A percentile compares a stretch with the other conserved stretches of the same genome.
These are phyloP conservation scores for Flaveria sonorensis DNA, from an alignment of 129 eudicot species.

Conservation along the genomic window DNA sequence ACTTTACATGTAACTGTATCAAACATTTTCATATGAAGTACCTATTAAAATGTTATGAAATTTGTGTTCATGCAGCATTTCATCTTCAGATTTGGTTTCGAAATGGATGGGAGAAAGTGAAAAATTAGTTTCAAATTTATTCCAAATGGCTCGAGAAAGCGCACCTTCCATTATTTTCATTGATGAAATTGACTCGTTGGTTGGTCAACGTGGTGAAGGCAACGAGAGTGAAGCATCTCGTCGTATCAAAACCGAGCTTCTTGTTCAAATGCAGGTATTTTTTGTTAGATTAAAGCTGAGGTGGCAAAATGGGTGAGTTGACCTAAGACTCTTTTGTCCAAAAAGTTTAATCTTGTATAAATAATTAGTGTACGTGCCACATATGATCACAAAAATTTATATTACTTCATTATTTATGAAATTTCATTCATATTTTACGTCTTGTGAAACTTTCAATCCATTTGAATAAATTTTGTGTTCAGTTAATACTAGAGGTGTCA, in stretches of 20 bases:
- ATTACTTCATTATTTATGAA: not conserved
- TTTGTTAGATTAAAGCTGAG: not conserved
- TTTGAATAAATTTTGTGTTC: not conserved
- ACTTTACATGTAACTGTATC: not conserved
- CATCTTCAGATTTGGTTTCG: conserved; percentile 71
- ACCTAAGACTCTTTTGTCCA: not conserved
- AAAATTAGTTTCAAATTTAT: conserved; percentile 64
- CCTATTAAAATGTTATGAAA: not conserved
- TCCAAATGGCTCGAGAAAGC: conserved; percentile 75
- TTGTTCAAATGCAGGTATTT: conserved; percentile 76
- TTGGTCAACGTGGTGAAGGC: conserved; percentile 79
- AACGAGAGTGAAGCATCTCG: conserved; percentile 79
- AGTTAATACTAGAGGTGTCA: not conserved
- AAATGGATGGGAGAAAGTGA: conserved; percentile 89
- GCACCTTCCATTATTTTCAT: conserved; percentile 70
- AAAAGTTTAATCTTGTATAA: not conserved
- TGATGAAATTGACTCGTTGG: conserved; percentile 72
- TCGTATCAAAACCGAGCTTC: conserved; percentile 76
- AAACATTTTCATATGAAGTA: conserved; percentile 4
- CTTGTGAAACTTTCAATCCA: not conserved
- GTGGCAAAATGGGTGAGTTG: conserved; percentile 8
- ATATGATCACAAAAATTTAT: conserved; percentile 8
- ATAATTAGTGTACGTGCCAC: not conserved
- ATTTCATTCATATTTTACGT: not conserved
- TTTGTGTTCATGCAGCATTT: conserved; percentile 47